Evolutionary conservation across 306 rosid species (phyloP).

Genomic region (Sophora flavescens): DNA sequence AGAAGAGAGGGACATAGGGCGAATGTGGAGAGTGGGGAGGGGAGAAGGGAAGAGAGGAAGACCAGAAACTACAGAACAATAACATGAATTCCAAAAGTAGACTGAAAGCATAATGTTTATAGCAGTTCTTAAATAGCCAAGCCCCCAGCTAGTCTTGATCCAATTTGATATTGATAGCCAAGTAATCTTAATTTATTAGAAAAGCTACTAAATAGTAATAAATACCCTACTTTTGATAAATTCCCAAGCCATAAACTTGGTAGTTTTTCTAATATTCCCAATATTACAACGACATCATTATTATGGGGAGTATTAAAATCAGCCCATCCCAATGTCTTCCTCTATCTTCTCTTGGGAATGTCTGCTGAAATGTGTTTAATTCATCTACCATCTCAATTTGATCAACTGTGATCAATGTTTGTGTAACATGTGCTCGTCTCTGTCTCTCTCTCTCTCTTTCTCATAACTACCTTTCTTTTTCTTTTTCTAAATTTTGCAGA

Average conservation of each 20-base stretch:
- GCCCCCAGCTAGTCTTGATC: neutral
- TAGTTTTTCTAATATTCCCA: neutral
- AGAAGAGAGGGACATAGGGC: neutral
- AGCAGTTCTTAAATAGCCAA: neutral
- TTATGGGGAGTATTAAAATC: constrained; percentile 22
- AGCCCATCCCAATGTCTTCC: neutral
- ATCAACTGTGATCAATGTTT: constrained; percentile 15
- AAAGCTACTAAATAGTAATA: neutral
- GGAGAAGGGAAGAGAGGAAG: neutral
- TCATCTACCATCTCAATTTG: neutral
- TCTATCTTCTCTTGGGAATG: neutral
- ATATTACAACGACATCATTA: neutral
- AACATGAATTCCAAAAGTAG: neutral
- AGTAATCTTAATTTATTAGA: neutral
- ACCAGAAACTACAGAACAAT: neutral
- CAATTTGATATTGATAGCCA: neutral
- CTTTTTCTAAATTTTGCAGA: constrained; percentile 59
- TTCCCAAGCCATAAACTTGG: neutral
- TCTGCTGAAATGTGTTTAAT: neutral
- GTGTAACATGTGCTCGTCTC: constrained; percentile 21
- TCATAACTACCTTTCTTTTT: constrained; percentile 19
- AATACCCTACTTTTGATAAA: neutral
- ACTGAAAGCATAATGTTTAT: neutral
- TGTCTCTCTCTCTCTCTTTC: neutral
- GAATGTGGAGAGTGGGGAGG: neutral